phyloP scores from a whole-genome alignment of 140 eudicot genomes.

The Bidens hawaiensis region DNA sequence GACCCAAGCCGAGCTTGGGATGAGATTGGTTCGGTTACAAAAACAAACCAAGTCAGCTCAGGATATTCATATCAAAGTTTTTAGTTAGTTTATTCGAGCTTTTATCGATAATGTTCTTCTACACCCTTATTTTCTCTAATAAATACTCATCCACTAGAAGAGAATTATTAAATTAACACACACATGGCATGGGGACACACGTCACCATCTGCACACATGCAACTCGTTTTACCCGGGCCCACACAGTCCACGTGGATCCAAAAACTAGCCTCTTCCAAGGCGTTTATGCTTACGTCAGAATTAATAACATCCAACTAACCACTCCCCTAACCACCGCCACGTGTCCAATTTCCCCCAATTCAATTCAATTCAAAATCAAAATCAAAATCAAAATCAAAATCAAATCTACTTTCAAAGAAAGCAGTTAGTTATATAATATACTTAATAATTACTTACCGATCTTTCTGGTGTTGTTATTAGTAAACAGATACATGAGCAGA shows the following conservation, averaged over 20 bases:
- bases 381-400: too few species aligned
- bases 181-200: background rate
- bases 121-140: too few species aligned
- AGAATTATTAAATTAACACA: too few species aligned
- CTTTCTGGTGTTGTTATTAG: constrained; percentile 46
- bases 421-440: too few species aligned
- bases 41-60: too few species aligned
- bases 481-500: constrained; percentile 71
- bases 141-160: too few species aligned
- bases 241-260: background rate
- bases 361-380: background rate
- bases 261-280: background rate
- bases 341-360: background rate
- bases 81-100: too few species aligned
- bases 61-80: too few species aligned
- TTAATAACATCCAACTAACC: background rate
- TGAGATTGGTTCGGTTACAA: too few species aligned
- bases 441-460: too few species aligned
- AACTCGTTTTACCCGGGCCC: constrained; percentile 7
- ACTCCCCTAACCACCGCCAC: background rate
- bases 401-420: background rate
- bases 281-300: constrained; percentile 1
- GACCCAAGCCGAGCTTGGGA: too few species aligned
- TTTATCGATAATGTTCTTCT: too few species aligned
- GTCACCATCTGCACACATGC: background rate